Percentiles rank a stretch among this genome's conserved stretches.
Conservation (phyloP, 306 rosid species). For the Medicago arabica region DNA sequence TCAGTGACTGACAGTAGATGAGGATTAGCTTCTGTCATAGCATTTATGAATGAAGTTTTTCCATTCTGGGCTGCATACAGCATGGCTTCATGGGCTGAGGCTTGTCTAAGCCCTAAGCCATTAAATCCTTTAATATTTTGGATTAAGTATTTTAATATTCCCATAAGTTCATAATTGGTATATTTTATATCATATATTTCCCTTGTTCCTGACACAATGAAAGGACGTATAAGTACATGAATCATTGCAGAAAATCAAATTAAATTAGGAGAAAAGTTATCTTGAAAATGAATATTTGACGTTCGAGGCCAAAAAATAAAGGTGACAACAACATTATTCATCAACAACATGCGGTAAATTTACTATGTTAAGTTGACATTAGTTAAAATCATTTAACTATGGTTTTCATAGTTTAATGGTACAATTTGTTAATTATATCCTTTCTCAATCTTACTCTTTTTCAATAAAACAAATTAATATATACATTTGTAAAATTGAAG, state of each 20-base stretch:
- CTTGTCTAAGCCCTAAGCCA: not conserved
- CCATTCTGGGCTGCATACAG: constrained; percentile 29
- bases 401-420: too few species aligned
- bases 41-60: constrained; percentile 19
- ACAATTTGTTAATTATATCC: too few species aligned
- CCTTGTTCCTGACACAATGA: not conserved
- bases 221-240: not conserved
- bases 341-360: too few species aligned
- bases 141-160: not conserved
- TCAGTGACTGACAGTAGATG: not conserved
- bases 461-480: too few species aligned
- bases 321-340: too few species aligned
- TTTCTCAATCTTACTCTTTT: too few species aligned
- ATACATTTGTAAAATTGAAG: too few species aligned
- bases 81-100: not conserved
- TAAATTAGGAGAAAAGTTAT: too few species aligned
- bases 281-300: too few species aligned
- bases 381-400: too few species aligned
- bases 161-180: not conserved
- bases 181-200: not conserved
- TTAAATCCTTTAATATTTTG: not conserved
- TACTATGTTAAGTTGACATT: too few species aligned
- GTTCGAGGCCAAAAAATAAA: too few species aligned
- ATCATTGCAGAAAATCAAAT: not conserved
- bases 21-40: not conserved